Conservation (phyloP, 805 yeast species). For the Yamadazyma ubonensis region DNA sequence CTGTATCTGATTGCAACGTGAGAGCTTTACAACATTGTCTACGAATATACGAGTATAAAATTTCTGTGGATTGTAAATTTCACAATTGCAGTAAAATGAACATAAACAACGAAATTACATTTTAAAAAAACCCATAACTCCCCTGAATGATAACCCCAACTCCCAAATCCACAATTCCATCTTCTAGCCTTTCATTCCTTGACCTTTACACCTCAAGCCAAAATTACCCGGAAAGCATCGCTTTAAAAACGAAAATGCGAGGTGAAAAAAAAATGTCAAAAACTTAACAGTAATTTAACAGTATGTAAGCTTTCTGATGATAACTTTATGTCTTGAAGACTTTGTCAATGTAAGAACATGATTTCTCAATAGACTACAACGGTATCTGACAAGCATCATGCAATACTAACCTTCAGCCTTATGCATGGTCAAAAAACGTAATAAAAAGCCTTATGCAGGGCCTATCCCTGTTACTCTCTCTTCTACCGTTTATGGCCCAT, state of each 20-base stretch:
- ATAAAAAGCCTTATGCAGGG: conserved; percentile 34
- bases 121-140: too few species aligned
- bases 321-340: conserved; percentile 24
- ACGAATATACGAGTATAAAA: too few species aligned
- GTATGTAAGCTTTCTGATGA: conserved; percentile 17
- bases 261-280: neutral
- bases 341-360: conserved; percentile 54
- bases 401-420: conserved; percentile 13
- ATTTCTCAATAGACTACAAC: conserved; percentile 81
- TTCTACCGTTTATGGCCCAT: conserved; percentile 33
- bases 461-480: conserved; percentile 59
- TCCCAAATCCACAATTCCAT: neutral
- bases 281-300: too few species aligned
- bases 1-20: too few species aligned
- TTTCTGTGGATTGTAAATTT: too few species aligned
- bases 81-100: too few species aligned
- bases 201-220: too few species aligned
- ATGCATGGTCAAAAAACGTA: conserved; percentile 16
- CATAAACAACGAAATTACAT: too few species aligned
- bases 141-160: neutral
- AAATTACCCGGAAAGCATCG: conserved; percentile 6
- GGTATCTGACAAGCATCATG: conserved; percentile 69
- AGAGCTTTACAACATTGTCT: too few species aligned
- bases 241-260: neutral
- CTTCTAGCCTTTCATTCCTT: too few species aligned